Base-by-base conservation (phyloP, 345 rosid genomes). In the Ceriops tagal region DNA sequence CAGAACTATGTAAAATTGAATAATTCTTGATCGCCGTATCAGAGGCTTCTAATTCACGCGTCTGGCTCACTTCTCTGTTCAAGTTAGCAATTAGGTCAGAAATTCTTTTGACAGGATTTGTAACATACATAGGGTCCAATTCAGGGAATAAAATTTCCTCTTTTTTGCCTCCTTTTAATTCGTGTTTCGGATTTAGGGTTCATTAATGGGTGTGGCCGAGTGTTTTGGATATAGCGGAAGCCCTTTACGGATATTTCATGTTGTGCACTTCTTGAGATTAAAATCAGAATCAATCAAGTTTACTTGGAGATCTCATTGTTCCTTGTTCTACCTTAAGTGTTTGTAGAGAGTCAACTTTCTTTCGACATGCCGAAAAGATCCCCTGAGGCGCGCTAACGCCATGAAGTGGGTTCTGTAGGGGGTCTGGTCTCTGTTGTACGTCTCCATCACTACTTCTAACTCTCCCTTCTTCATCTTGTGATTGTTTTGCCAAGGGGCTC, bases 111-210 rank as follows among this genome's bases (percentile, higher is more conserved):
- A 71, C 72, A 81, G 88, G 84, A 84, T 82, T 64, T 87, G 92
- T 87, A 87, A 77, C 89, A 85, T 87, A 85, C 73, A 79, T 83
- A 85, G 80, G 82, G 86, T 65, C 74, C 84, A 67, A 72, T 79
- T 80, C 73, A 82, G 79, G 75, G 75, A 85, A 87, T 83, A 87
- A 83, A 64, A 62, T 80, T 65, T 79, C 22, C 15, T 9, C 21
- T 68, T 46, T n/a, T 32, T 73, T 39, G 37, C 52, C 19, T 0
- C 46, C 49, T 62, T 56, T 55, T 24, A 5, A 20, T 67, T 51
- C 19, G 39, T 60, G 73, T 72, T 78, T 69, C 66, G 67, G 59
- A 71, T 66, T 57, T 80, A 79, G 89, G 88, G 71, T 69, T 74
- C 74, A 71, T 82, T 75, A 72, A 55, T 81, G 63, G 87, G 89